These are phyloP conservation scores for Psilocybe cubensis DNA, from an alignment of 768 basidiomycete species.

Conservation along the genomic window DNA sequence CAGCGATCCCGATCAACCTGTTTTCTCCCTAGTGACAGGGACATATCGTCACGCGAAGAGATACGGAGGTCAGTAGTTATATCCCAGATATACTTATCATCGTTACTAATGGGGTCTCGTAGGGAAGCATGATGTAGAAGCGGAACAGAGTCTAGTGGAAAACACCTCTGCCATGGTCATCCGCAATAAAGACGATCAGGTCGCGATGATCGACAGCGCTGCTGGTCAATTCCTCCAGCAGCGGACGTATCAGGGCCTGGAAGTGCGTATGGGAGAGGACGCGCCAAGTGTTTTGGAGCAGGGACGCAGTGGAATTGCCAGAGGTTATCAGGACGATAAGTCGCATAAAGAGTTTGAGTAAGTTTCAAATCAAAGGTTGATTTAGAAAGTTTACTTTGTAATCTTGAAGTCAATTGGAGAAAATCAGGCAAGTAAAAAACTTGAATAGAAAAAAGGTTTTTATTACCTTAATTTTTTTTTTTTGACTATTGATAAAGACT, in stretches of 20 bases:
- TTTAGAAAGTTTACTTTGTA: not conserved
- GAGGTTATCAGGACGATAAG: slow-evolving; percentile 75
- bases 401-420: too few relatives aligned
- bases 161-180: slow-evolving; percentile 50
- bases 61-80: slow-evolving; percentile 45
- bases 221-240: slow-evolving; percentile 77
- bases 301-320: slow-evolving; percentile 87
- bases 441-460: too few relatives aligned
- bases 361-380: not conserved
- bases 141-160: slow-evolving; percentile 11
- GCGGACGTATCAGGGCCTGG: slow-evolving; percentile 82
- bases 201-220: slow-evolving; percentile 68
- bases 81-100: too few relatives aligned
- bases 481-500: too few relatives aligned
- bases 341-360: slow-evolving; percentile 14
- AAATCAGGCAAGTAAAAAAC: too few relatives aligned
- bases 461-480: too few relatives aligned
- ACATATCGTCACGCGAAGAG: slow-evolving; percentile 79
- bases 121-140: not conserved
- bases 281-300: slow-evolving; percentile 83
- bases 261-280: slow-evolving; percentile 76
- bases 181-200: slow-evolving; percentile 64
- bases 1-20: slow-evolving; percentile 70
- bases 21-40: slow-evolving; percentile 87
- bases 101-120: too few relatives aligned